Evolutionary conservation across 75 land plant genomes (phyloP), one percentile per base, ranked within the genome.

Genomic region (Pseudotsuga menziesii): DNA sequence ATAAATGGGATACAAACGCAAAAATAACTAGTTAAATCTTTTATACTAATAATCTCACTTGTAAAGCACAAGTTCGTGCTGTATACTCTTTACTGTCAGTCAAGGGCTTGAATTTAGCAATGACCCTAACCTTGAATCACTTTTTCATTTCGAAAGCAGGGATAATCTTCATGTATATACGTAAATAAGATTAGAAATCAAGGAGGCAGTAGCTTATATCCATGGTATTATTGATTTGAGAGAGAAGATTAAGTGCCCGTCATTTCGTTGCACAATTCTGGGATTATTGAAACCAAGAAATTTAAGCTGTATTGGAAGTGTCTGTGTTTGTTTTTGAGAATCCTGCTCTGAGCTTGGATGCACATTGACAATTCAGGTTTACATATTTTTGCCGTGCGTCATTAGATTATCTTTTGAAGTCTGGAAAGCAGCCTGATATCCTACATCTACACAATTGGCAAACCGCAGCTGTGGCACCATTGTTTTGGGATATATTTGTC

Each of bases 391-490:
- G 88, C 64, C 86, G 91, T 64, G 84, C 91, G 57, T 85, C 91
- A 19, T 83, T 91, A 81, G 93, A 91, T 52, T 91, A 89, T 80
- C 79, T 91, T 32, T 63, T 87, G 58, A 91, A 85, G 77, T 83
- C 89, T 55, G 91, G 91, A 73, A 91, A 91, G 85, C 83, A 83
- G 77, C 89, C 93, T 57, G 93, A 91, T 83, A 82, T 91, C 44
- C 69, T 91, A 39, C 93, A 91, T 82, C 82, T 91, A 61, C 93
- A 91, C 80, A 87, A 91, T 63, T 91, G 93, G 93, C 83, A 91
- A 67, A 87, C 93, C 72, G 84, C 93, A 70, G 74, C 86, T 57
- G 86, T 89, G 63, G 93, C 89, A 58, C 93, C 93, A 44, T 79
- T 91, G 81, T 91, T 91, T 81, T 91, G 93, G 93, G 93, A 91